phyloP scores from a whole-genome alignment of 495 filamentous ascomycete genomes.

The Staphylotrichum longicolle region DNA sequence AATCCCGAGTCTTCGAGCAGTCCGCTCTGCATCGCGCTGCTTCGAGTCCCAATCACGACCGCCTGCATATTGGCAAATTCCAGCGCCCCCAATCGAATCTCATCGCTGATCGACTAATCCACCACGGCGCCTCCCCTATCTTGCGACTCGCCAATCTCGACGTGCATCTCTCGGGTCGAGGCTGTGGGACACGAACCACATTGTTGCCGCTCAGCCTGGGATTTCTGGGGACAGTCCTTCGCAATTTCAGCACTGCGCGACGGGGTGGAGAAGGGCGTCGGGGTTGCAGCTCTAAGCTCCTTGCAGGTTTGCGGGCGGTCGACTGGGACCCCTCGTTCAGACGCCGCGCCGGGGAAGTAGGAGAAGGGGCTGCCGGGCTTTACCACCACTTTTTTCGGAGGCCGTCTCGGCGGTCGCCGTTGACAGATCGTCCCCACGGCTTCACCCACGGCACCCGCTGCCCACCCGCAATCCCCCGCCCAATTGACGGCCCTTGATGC shows the following conservation, averaged over 20 bases:
- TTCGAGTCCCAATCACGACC: too few relatives aligned
- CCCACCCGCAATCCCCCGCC: slow-evolving; percentile 27
- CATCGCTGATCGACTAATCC: too few relatives aligned
- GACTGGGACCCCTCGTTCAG: slow-evolving; percentile 7
- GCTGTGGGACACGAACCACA: background rate
- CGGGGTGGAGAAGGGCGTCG: slow-evolving; percentile 17
- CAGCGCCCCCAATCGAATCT: too few relatives aligned
- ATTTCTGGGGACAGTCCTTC: background rate
- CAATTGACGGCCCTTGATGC: slow-evolving; percentile 43
- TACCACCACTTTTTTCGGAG: slow-evolving; percentile 22
- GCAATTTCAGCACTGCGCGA: slow-evolving; percentile 1
- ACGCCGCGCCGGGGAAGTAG: background rate
- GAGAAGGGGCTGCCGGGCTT: slow-evolving; percentile 10
- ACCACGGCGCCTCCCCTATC: too few relatives aligned
- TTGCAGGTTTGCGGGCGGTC: background rate
- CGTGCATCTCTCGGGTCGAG: too few relatives aligned
- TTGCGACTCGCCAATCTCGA: too few relatives aligned
- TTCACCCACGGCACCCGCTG: slow-evolving; percentile 41
- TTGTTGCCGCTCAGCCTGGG: background rate
- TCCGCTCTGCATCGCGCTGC: too few relatives aligned
- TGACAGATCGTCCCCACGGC: slow-evolving; percentile 44
- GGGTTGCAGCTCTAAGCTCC: background rate
- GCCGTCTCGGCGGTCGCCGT: slow-evolving; percentile 45
- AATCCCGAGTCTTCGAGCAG: too few relatives aligned
- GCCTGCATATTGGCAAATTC: too few relatives aligned